A percentile compares a stretch with the other conserved stretches of the same genome.
phyloP scores from a whole-genome alignment of 192 early-diverging fungal species.

The Rhizoclosmatium globosum region DNA sequence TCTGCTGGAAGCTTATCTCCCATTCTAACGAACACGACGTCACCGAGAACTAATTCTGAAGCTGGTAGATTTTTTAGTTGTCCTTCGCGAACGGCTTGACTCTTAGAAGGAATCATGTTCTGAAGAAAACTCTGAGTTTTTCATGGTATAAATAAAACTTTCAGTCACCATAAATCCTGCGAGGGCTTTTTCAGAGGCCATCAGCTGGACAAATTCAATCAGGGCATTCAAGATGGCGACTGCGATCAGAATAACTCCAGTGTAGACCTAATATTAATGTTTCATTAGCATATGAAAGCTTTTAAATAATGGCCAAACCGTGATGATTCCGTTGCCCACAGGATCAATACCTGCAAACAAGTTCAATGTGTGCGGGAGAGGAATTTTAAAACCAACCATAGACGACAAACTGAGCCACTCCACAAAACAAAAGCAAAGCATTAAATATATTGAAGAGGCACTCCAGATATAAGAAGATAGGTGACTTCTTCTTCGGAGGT shows the following conservation, averaged over 20 bases:
- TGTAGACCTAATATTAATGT: constrained; percentile 56
- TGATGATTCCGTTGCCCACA: constrained; percentile 59
- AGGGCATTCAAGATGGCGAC: constrained; percentile 56
- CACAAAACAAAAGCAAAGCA: constrained; percentile 79
- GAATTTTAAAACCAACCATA: constrained; percentile 45
- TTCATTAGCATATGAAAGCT: not conserved
- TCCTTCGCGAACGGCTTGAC: constrained; percentile 80
- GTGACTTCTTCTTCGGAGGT: constrained; percentile 81
- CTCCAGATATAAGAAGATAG: constrained; percentile 74
- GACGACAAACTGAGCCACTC: constrained; percentile 81
- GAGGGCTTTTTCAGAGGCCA: constrained; percentile 39
- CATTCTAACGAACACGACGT: constrained; percentile 87
- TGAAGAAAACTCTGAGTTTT: constrained; percentile 13
- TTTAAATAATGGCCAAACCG: constrained; percentile 24
- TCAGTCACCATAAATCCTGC: constrained; percentile 35
- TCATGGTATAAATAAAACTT: not conserved
- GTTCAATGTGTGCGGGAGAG: not conserved
- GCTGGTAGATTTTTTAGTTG: constrained; percentile 74
- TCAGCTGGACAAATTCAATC: constrained; percentile 55
- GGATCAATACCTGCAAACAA: constrained; percentile 65
- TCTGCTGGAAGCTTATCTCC: constrained; percentile 98
- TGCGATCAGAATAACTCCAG: constrained; percentile 53
- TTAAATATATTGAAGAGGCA: constrained; percentile 83
- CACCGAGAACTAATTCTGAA: constrained; percentile 81
- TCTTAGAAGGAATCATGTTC: constrained; percentile 89